Evolutionary conservation across 164 flowering plant species (phyloP).

Genomic region (Taxillus chinensis): DNA sequence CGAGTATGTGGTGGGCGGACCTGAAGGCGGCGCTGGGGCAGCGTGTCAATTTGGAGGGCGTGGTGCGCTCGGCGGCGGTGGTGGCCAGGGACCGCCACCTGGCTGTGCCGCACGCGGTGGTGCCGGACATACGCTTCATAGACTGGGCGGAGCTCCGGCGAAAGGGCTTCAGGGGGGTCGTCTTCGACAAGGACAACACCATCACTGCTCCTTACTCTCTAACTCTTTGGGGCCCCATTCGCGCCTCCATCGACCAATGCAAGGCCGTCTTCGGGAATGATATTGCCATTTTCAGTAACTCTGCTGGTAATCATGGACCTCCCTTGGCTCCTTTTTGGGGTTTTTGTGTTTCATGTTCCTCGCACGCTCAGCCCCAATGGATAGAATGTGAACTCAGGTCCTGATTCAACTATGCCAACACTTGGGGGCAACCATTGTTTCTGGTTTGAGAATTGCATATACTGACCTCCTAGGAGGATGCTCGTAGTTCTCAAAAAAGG

Average conservation of each 20-base stretch:
- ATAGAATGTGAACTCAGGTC: too few relatives aligned
- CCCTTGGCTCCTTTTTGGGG: neutral
- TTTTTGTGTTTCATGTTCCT: neutral
- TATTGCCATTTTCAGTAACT: slow-evolving; percentile 73
- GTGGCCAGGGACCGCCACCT: slow-evolving; percentile 40
- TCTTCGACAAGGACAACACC: slow-evolving; percentile 88
- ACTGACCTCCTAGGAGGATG: too few relatives aligned
- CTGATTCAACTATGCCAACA: too few relatives aligned
- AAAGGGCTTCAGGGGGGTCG: slow-evolving; percentile 68
- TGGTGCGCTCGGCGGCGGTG: slow-evolving; percentile 34
- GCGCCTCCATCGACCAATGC: slow-evolving; percentile 41
- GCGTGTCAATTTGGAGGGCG: slow-evolving; percentile 62
- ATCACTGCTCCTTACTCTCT: slow-evolving; percentile 71
- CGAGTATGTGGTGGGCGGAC: slow-evolving; percentile 45
- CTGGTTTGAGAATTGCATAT: too few relatives aligned
- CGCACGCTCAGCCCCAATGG: neutral
- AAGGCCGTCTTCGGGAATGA: slow-evolving; percentile 64
- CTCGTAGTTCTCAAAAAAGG: too few relatives aligned
- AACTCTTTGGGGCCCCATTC: slow-evolving; percentile 45
- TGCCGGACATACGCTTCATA: slow-evolving; percentile 58
- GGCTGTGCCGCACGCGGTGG: slow-evolving; percentile 60
- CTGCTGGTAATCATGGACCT: slow-evolving; percentile 41
- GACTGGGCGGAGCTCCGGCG: slow-evolving; percentile 64
- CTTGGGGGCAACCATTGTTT: too few relatives aligned
- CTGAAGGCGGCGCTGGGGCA: slow-evolving; percentile 58